Evolutionary conservation across 306 rosid genomes (phyloP), one percentile per base, ranked within the genome.

Genomic region (Ormosia emarginata): DNA sequence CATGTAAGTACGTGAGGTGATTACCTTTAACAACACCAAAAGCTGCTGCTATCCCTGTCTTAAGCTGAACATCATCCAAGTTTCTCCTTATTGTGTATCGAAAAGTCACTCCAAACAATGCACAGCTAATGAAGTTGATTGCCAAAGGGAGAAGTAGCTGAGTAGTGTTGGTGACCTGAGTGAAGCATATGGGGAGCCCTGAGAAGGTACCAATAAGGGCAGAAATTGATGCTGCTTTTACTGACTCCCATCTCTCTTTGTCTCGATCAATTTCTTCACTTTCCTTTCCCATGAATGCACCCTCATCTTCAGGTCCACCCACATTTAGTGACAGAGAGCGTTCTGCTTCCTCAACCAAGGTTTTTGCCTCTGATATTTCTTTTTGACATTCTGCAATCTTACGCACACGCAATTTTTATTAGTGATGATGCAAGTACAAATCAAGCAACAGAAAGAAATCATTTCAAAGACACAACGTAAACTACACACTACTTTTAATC

Each of bases 1-100:
- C 46, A 32, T 17, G 36, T 7, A 11, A 29, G 53, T 10, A 63
- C 11, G 7, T 12, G 34, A 2, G 10, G 43, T 44, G 65, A 3
- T 36, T 93, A 91, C 98, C 99, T 89, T 93, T 95, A 76, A 93
- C 95, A 49, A 95, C 85, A 43, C 91, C 97, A 59, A 95, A 95
- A 52, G 98, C 99, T 32, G 97, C 97, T 15, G 94, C 86, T 30
- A 86, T 77, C 41, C 99, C 99, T 2, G 98, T 87, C 86, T 95
- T 95, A 9, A 95, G 99, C 50, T 91, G 94, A 83, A 80, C 34
- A 65, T 95, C 86, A 57, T 95, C 93, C 83, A 93, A 76, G 88
- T 95, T 85, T 85, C 93, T 90, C 84, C 98, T 86, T 24, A 91
- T 36, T 2, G 94, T 55, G 74, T 93, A 93, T 59, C 98, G 85